Evolutionary conservation across 1,139 yeast genomes (phyloP).

Genomic region (Debaryomyces coudertii): DNA sequence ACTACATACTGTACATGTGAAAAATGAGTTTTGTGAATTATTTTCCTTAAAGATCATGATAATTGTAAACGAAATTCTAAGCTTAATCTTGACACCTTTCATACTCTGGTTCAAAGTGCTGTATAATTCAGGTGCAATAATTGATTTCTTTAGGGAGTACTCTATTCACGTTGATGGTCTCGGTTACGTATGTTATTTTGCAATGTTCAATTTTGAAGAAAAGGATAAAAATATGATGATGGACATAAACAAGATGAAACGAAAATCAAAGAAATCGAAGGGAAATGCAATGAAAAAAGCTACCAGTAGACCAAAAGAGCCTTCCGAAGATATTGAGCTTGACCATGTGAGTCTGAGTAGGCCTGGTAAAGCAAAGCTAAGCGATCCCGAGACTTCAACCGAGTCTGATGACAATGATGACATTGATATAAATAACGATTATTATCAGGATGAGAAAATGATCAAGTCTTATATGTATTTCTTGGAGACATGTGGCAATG

Average conservation of each 20-base stretch:
- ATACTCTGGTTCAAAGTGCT: conserved; percentile 85
- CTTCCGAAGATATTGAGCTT: conserved; percentile 19
- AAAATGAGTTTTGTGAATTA: conserved; percentile 76
- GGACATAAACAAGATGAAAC: conserved; percentile 33
- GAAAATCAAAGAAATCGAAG: conserved; percentile 18
- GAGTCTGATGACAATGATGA: conserved; percentile 35
- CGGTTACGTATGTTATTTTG: conserved; percentile 93
- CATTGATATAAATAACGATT: conserved; percentile 29
- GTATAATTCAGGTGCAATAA: conserved; percentile 66
- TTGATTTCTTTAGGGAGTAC: conserved; percentile 88
- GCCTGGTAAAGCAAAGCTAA: conserved; percentile 11
- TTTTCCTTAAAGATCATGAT: conserved; percentile 75
- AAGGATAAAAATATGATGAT: conserved; percentile 55
- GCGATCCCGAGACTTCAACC: conserved; percentile 10
- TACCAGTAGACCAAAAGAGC: conserved; percentile 7
- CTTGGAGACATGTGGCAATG: conserved; percentile 69
- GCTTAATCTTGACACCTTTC: conserved; percentile 84
- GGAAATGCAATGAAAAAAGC: conserved; percentile 5
- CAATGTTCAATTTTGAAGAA: conserved; percentile 82
- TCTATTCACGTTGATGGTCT: conserved; percentile 91
- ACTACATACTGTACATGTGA: conserved; percentile 81
- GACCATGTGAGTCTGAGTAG: conserved; percentile 14
- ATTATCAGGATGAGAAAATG: conserved; percentile 82
- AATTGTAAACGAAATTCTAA: conserved; percentile 76
- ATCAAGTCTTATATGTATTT: conserved; percentile 86